Evolutionary conservation across 176 grass and related monocot species (phyloP), one percentile per base, ranked within the genome.

Genomic region (Alopecurus myosuroides): DNA sequence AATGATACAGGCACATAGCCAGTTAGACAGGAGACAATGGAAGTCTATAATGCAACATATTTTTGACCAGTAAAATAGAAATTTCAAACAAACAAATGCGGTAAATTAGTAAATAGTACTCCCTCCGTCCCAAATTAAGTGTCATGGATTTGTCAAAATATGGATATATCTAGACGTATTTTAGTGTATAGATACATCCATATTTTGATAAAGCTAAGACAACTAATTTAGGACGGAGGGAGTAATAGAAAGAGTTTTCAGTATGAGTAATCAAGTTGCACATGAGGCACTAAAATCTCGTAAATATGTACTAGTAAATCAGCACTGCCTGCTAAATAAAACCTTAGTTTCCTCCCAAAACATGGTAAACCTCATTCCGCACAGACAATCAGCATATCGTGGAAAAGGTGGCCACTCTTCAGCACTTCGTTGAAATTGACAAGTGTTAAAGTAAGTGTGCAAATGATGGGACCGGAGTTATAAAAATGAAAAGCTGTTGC

Each of bases 301-400:
- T 17, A 69, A 23, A n/a, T n/a, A n/a, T n/a, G 63, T 70, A 29
- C 26, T 42, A 6, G 15, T 42, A 56, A 40, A 70, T 82, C 80
- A 41, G 50, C 48, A 71, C 4, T 39, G 35, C 37, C 18, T 37
- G 55, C 15, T 40, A 55, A 33, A 17, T 2, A 40, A 70, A 23
- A 4, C n/a, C 41, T 82, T 79, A 28, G 20, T 68, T 70, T 60
- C 37, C 23, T 12, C 35, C 13, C 4, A 31, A 88, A 65, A 29
- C 71, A 55, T 7, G 77, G 11, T 17, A 75, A 45, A 26, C 28
- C 46, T 20, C 72, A 82, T 41, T 30, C 49, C n/a, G 29, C 22
- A 85, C 30, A 85, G 33, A 69, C 70, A 60, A 81, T 41, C n/a
- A 81, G 9, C 30, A 81, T 5, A 85, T 1, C 66, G 18, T 62